Conservation (phyloP, 495 filamentous ascomycete genomes). For the Daldinia childiae region DNA sequence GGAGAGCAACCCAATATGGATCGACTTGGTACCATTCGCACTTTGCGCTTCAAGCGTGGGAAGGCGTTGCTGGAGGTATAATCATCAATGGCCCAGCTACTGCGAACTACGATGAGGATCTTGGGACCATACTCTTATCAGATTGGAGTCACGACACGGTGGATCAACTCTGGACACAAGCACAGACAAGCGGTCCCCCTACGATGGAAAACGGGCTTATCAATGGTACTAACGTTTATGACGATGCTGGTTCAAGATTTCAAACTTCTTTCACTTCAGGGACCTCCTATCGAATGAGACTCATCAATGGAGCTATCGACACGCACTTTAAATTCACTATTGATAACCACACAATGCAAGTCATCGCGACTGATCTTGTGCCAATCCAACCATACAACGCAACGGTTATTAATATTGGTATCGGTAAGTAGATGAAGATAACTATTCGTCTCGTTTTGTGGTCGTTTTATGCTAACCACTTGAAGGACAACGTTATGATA, state of each 20-base stretch:
- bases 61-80: conserved; percentile 61
- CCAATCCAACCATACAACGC: conserved; percentile 59
- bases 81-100: conserved; percentile 60
- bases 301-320: conserved; percentile 66
- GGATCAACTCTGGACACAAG: conserved; percentile 48
- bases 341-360: conserved; percentile 60
- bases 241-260: conserved; percentile 51
- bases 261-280: conserved; percentile 54
- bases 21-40: conserved; percentile 72
- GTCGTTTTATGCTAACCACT: conserved; percentile 29
- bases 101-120: conserved; percentile 62
- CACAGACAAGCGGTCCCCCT: conserved; percentile 53
- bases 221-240: conserved; percentile 60
- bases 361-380: conserved; percentile 59
- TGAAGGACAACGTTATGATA: conserved; percentile 68
- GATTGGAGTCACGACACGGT: conserved; percentile 60
- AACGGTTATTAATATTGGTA: conserved; percentile 61
- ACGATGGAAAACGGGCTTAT: conserved; percentile 58
- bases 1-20: conserved; percentile 64
- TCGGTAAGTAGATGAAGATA: conserved; percentile 48
- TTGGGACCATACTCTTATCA: conserved; percentile 58
- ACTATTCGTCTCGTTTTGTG: no score
- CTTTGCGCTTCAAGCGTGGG: conserved; percentile 63
- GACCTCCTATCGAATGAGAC: conserved; percentile 60
- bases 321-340: conserved; percentile 59